Base-by-base conservation (phyloP, 2,329 filamentous ascomycete species). In the Fusarium avenaceum region DNA sequence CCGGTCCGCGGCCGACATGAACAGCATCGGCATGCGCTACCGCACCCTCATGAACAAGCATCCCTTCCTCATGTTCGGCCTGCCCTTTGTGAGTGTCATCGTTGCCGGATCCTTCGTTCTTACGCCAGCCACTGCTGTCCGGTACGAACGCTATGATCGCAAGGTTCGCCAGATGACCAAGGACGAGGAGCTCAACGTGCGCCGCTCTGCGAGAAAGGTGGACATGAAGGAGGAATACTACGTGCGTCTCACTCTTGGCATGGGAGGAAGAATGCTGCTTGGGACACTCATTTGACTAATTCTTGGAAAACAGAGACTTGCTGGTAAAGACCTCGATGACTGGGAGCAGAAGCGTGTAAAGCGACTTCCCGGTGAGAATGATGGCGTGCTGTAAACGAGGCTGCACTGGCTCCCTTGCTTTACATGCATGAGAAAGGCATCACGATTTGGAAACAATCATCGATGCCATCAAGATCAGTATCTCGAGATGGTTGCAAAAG, bases 261-360 rank as follows among this genome's bases (percentile, higher is more conserved):
- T 35, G 26, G 30, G n/a, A 17, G 30, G 33, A 47, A 47, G 58
- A 57, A 56, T 45, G 42, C n/a, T 47, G 26, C 38, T 14, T 47
- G n/a, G 17, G 43, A 32, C 17, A 38, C 9, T n/a, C 17, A 38
- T 38, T 39, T 59, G 28, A 62, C 72, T 69, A 50, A 74, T 46
- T 48, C 13, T 47, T 51, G 53, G 38, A 46, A 26, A 64, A 64
- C 61, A 79, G 77, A 74, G 75, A 55, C 69, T 76, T 43, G 71
- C 83, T 92, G 92, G 92, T 32, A 97, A 96, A 79, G 96, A 98
- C 76, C 82, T 98, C 64, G 95, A 99, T 75, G 87, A 93, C 76
- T 99, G 96, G 96, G 95, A 98, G 78, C 96, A 98, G 81, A 96
- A 96, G 81, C 89, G 96, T 53, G 94, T 98, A 13, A 89, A 97